Conservation (phyloP, 805 yeast species). For the Zygotorulaspora danielsina region DNA sequence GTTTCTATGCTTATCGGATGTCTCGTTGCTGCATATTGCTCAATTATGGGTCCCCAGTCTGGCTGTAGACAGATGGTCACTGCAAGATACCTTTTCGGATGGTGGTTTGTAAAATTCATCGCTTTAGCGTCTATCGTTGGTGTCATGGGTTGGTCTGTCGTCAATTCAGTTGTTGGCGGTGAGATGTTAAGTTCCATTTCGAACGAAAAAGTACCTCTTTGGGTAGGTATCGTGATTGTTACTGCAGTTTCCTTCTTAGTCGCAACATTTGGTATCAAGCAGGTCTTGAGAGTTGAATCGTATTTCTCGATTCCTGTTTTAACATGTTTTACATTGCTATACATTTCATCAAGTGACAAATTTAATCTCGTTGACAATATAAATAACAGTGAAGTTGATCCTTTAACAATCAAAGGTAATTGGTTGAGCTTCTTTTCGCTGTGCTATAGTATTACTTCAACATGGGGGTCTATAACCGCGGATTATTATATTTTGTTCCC, state of each 20-base stretch:
- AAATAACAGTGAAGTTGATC: constrained; percentile 33
- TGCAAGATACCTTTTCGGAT: constrained; percentile 75
- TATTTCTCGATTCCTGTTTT: constrained; percentile 65
- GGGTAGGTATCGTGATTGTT: constrained; percentile 71
- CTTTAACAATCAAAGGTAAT: constrained; percentile 53
- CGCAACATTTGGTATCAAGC: constrained; percentile 74
- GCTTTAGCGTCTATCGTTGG: constrained; percentile 70
- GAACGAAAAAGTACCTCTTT: constrained; percentile 59
- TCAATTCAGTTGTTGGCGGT: constrained; percentile 86
- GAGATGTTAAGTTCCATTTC: constrained; percentile 68
- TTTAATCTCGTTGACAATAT: constrained; percentile 36
- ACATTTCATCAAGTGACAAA: constrained; percentile 53
- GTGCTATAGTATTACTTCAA: constrained; percentile 71
- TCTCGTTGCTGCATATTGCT: constrained; percentile 72
- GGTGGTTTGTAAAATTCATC: constrained; percentile 77
- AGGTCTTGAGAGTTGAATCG: constrained; percentile 64
- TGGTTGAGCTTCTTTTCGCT: constrained; percentile 69
- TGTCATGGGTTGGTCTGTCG: constrained; percentile 89
- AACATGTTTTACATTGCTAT: constrained; percentile 61
- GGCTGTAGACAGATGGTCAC: constrained; percentile 88
- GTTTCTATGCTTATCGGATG: constrained; percentile 67
- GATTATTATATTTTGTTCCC: constrained; percentile 84
- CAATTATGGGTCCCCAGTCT: constrained; percentile 84
- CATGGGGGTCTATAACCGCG: constrained; percentile 86
- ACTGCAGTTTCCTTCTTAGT: constrained; percentile 59